phyloP scores from a whole-genome alignment of 2,329 filamentous ascomycete genomes.

The Cadophora gregata region DNA sequence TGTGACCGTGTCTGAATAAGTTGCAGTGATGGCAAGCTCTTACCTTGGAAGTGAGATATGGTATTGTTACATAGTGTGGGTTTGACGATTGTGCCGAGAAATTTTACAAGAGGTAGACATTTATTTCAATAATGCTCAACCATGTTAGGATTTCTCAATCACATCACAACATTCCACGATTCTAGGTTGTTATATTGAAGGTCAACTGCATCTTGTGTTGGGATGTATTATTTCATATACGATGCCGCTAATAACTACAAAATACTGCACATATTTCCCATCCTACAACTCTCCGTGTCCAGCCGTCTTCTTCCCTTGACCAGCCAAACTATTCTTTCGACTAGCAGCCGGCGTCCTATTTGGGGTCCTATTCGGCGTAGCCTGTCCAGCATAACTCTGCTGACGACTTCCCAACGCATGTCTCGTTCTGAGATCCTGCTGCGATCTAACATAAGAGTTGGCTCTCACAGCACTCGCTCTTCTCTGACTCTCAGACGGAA shows the following conservation, averaged over 20 bases:
- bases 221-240: too few relatives aligned
- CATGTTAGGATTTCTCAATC: too few relatives aligned
- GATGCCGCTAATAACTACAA: background rate
- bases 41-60: background rate
- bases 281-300: constrained; percentile 1
- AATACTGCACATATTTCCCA: background rate
- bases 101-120: too few relatives aligned
- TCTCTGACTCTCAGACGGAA: constrained; percentile 24
- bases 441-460: constrained; percentile 36
- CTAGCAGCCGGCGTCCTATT: constrained; percentile 20
- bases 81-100: too few relatives aligned
- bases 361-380: constrained; percentile 26
- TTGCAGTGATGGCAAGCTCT: background rate
- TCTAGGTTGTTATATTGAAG: too few relatives aligned
- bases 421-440: constrained; percentile 38
- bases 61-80: too few relatives aligned
- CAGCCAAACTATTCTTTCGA: constrained; percentile 22
- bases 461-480: constrained; percentile 25
- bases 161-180: too few relatives aligned
- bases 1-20: too few relatives aligned
- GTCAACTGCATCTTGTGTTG: too few relatives aligned
- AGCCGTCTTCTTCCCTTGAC: background rate
- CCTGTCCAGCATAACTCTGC: constrained; percentile 30
- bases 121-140: too few relatives aligned
- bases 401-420: constrained; percentile 34